These are phyloP conservation scores for Colletotrichum sidae DNA, from an alignment of 2,329 filamentous ascomycete species.

Conservation along the genomic window DNA sequence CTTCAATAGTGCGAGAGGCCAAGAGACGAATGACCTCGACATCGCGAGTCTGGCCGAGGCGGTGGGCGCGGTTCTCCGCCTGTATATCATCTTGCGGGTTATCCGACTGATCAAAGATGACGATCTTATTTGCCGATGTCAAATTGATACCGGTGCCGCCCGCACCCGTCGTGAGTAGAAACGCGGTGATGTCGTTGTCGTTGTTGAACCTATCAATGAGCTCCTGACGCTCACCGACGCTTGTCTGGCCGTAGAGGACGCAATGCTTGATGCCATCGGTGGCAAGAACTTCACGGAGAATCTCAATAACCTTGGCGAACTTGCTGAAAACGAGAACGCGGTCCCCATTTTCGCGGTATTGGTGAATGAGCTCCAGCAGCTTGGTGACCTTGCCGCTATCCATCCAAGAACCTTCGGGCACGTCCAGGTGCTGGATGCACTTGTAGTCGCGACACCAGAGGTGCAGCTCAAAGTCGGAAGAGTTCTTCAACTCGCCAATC, in stretches of 20 bases:
- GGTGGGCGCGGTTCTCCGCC: conserved; percentile 95
- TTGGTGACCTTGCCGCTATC: conserved; percentile 86
- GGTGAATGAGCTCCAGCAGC: conserved; percentile 78
- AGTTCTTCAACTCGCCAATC: conserved; percentile 65
- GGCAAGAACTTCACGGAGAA: conserved; percentile 85
- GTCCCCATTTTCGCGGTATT: conserved; percentile 84
- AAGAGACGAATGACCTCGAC: conserved; percentile 93
- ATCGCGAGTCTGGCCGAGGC: conserved; percentile 89
- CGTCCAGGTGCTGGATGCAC: conserved; percentile 65
- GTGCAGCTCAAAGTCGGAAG: conserved; percentile 74
- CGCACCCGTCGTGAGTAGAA: conserved; percentile 91
- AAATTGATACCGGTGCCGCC: conserved; percentile 98
- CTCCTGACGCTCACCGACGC: conserved; percentile 84
- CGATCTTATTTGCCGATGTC: conserved; percentile 94
- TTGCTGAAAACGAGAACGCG: conserved; percentile 92
- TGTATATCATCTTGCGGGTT: conserved; percentile 99
- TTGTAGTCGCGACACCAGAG: conserved; percentile 72
- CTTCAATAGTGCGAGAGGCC: conserved; percentile 85
- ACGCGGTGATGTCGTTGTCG: conserved; percentile 83
- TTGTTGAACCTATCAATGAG: conserved; percentile 89
- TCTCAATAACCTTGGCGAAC: conserved; percentile 91
- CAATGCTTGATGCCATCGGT: conserved; percentile 80
- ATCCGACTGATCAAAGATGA: conserved; percentile 97
- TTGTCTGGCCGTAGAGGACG: conserved; percentile 87
- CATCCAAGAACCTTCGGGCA: conserved; percentile 65